Base-by-base conservation (phyloP, 805 yeast genomes). In the Spathaspora gorwiae region DNA sequence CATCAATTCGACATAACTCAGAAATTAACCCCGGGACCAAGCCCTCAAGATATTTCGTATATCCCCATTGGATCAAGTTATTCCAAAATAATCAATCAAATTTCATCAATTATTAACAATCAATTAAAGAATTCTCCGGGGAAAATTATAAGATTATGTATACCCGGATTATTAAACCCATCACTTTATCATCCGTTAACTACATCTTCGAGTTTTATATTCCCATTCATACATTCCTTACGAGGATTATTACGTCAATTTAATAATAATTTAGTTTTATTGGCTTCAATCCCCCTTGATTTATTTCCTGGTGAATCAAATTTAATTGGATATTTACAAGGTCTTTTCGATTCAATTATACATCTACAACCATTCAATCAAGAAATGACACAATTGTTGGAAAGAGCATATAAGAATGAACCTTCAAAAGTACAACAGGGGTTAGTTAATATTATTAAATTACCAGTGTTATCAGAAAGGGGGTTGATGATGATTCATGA, bases 371-470 rank as follows among this genome's bases (percentile, higher is more conserved):
- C 97, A 1, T 88, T 90, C 65, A 82, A 82, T 50, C 89, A 87
- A 47, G 86, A 79, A 42, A 77, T 86, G 77, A 62, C 78, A 40
- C 80, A 77, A 46, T 70, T 82, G 44, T 70, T 87, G 53, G 94
- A 86, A 54, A 75, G 73, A 45, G 83, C 86, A 0, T 84, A 84
- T 61, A 80, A 79, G 54, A 81, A 76, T 54, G 84, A 83, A 55
- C 92, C 94, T 6, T 69, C 80, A 13, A 85, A 84, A 58, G 76
- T 86, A 26, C 90, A 84, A 53, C 97, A 90, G 57, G 99, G 98
- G 0, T 75, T 90, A 43, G 76, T 92, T 36, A 87, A 92, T 58
- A 70, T 94, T 2, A 61, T 76, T 45, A 87, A 87, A 54, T 57
- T 90, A 7, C 94, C 96, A 0, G 72, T 78, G 1, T 65, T 88